These are phyloP conservation scores for Lodderomyces orthopsilosis DNA, from an alignment of 1,139 yeast genomes.

Conservation along the genomic window DNA sequence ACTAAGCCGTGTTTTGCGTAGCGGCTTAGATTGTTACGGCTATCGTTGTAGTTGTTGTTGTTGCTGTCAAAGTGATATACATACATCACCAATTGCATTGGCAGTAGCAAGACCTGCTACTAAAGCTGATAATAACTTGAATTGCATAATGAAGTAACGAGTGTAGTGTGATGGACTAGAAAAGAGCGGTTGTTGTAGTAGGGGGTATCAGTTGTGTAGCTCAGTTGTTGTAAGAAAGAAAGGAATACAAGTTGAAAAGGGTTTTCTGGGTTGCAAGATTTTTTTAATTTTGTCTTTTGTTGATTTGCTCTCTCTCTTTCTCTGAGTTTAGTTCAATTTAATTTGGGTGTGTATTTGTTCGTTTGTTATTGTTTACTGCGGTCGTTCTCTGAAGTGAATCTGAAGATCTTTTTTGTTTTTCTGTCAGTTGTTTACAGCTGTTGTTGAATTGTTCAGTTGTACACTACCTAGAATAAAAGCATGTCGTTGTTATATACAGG, in stretches of 20 bases:
- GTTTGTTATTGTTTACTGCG: neutral
- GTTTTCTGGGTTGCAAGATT: neutral
- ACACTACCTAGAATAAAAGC: too few relatives aligned
- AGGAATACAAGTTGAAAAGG: too few relatives aligned
- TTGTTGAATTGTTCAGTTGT: neutral
- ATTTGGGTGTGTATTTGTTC: too few relatives aligned
- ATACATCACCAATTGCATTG: conserved; percentile 45
- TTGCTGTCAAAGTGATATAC: too few relatives aligned
- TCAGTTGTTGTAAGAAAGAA: too few relatives aligned
- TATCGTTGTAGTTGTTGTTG: neutral
- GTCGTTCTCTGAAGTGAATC: neutral
- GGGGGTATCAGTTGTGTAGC: conserved; percentile 1
- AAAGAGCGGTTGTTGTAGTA: neutral
- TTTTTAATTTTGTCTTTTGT: too few relatives aligned
- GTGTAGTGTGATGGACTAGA: neutral
- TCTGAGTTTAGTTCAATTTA: too few relatives aligned
- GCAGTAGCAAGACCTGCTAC: conserved; percentile 38
- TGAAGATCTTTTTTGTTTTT: neutral
- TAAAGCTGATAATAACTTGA: conserved; percentile 36
- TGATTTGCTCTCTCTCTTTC: too few relatives aligned
- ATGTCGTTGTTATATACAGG: neutral
- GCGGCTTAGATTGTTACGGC: too few relatives aligned
- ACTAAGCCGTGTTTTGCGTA: too few relatives aligned
- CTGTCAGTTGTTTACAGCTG: neutral
- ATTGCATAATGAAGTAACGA: conserved; percentile 28